Percentiles rank a stretch among this genome's conserved stretches.
Evolutionary conservation across 345 rosid genomes (phyloP).

Genomic region (Streptanthus diversifolius): DNA sequence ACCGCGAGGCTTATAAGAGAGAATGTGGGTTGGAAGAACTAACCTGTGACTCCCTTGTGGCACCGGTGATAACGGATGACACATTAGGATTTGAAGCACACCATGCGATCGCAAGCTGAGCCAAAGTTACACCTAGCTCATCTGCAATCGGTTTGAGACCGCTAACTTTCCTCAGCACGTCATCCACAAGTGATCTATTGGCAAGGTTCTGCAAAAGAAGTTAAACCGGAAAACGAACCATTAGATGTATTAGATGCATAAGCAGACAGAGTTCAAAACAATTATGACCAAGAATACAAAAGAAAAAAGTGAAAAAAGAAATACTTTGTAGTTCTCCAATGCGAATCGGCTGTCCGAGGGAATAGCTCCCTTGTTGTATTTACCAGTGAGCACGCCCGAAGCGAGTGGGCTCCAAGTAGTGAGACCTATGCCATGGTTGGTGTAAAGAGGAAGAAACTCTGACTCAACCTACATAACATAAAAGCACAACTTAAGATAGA

Average conservation of each 20-base stretch:
- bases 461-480: slow-evolving; percentile 65
- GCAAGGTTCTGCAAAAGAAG: slow-evolving; percentile 69
- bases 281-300: background rate
- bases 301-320: background rate
- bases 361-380: slow-evolving; percentile 77
- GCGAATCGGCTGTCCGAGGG: slow-evolving; percentile 94
- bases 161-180: slow-evolving; percentile 83
- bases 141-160: slow-evolving; percentile 96
- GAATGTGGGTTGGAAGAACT: slow-evolving; percentile 21
- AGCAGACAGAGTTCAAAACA: background rate
- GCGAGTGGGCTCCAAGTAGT: slow-evolving; percentile 99
- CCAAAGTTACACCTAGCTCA: slow-evolving; percentile 88
- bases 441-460: slow-evolving; percentile 80
- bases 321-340: slow-evolving; percentile 88
- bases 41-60: slow-evolving; percentile 97
- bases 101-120: slow-evolving; percentile 99
- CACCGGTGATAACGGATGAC: slow-evolving; percentile 92
- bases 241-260: slow-evolving; percentile 4
- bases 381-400: slow-evolving; percentile 97
- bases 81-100: slow-evolving; percentile 97
- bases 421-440: slow-evolving; percentile 84
- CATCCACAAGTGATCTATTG: slow-evolving; percentile 82
- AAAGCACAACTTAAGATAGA: background rate
- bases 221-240: background rate
- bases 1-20: background rate